These are phyloP conservation scores for Lepidium campestre DNA, from an alignment of 441 rosid genomes.

Conservation along the genomic window DNA sequence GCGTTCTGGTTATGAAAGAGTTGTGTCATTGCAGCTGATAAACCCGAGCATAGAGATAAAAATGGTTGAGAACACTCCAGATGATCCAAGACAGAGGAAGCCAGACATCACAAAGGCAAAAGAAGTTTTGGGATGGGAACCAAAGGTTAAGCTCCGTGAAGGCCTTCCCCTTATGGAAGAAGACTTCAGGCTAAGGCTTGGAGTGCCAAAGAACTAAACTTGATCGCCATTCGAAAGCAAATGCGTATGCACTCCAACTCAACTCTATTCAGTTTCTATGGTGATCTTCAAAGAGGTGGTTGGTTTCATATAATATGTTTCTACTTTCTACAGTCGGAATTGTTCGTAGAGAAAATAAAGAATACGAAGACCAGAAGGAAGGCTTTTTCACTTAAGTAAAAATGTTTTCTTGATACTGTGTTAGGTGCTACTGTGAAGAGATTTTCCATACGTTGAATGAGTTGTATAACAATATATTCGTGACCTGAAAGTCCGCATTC, in stretches of 20 bases:
- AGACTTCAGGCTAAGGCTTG: constrained; percentile 57
- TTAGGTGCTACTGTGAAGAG: neutral
- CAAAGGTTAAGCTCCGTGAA: constrained; percentile 54
- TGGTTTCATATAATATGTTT: constrained; percentile 8
- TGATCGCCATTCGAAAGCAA: constrained; percentile 9
- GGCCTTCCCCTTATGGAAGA: constrained; percentile 76
- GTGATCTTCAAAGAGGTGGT: neutral
- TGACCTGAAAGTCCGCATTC: neutral
- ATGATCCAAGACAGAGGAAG: constrained; percentile 75
- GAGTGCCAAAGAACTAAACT: constrained; percentile 35
- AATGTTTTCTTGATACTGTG: neutral
- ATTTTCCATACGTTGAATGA: neutral
- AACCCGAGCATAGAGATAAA: constrained; percentile 58
- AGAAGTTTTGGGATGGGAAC: constrained; percentile 73
- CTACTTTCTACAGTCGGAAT: neutral
- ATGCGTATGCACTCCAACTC: neutral
- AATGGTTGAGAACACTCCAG: constrained; percentile 66
- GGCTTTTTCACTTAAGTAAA: neutral
- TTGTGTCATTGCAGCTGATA: constrained; percentile 40
- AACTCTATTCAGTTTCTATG: neutral
- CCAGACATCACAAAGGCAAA: constrained; percentile 64
- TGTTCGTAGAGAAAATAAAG: constrained; percentile 11
- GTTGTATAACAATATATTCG: neutral
- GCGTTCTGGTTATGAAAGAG: neutral
- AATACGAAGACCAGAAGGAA: neutral